Base-by-base conservation (phyloP, 805 yeast species). In the Pichia kluyveri region DNA sequence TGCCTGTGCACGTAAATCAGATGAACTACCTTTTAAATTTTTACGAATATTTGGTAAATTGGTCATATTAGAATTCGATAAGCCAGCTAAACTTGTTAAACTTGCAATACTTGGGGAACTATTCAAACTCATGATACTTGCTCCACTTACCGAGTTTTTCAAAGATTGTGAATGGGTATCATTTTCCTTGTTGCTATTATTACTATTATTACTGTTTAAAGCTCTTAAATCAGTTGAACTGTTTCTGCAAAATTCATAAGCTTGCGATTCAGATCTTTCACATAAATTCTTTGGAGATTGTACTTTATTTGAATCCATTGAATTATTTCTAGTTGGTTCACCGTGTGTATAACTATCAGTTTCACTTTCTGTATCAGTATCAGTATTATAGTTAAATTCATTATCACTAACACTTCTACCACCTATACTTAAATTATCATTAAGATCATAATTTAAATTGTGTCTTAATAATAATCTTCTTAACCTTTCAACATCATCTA, bases 211-310 rank as follows among this genome's bases (percentile, higher is more conserved):
- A 18, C 37, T 26, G 8, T 47, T 44, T 8, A 48, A 41, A 11
- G 40, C 5, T 34, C 38, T 48, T 19, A 48, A 41, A 44, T 48
- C 47, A 19, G 34, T 14, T 3, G 45, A 41, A 17, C 48, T 44
- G 19, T 38, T 42, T 37, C 26, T 46, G n/a, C 50, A 36, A 44
- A 63, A 63, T 48, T 63, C 67, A 51, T 60, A 63, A 12, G 62
- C 58, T 44, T 63, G 64, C 1, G 67, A 62, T 45, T 62, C 66
- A 5, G 62, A 56, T 39, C 65, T 51, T n/a, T 51, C 51, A 42
- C 56, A 41, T 14, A 51, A 53, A 40, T 46, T 38, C 42, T 46
- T 55, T 19, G 54, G 51, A 15, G 55, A 52, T 9, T 42, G 44
- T 17, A 47, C 47, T 4, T 49, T 18, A 5, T 17, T 27, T 37